A percentile compares a stretch with the other conserved stretches of the same genome.
phyloP scores from a whole-genome alignment of 2,329 filamentous ascomycete genomes.

The Ceratocystis colombiana region DNA sequence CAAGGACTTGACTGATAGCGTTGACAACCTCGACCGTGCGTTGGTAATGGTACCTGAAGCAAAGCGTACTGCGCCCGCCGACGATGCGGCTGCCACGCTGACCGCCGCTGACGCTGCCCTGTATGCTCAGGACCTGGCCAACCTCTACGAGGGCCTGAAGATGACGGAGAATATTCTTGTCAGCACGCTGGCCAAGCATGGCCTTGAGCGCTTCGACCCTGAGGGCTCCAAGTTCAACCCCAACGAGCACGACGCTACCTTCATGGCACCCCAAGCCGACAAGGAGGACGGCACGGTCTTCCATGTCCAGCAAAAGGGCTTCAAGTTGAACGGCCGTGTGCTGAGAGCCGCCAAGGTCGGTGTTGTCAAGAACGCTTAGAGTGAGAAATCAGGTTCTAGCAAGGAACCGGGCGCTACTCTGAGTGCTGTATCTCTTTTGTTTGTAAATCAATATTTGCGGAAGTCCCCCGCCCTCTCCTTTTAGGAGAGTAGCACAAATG shows the following conservation, averaged over 20 bases:
- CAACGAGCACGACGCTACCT: constrained; percentile 91
- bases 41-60: constrained; percentile 66
- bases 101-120: constrained; percentile 31
- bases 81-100: constrained; percentile 33
- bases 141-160: constrained; percentile 78
- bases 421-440: neutral
- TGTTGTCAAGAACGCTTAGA: constrained; percentile 71
- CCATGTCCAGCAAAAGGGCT: constrained; percentile 90
- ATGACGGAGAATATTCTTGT: constrained; percentile 91
- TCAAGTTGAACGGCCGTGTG: constrained; percentile 81
- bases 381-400: neutral
- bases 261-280: constrained; percentile 76
- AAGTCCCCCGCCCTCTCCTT: neutral
- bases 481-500: neutral
- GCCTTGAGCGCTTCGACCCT: constrained; percentile 80
- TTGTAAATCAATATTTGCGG: neutral
- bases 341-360: constrained; percentile 91
- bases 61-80: constrained; percentile 36
- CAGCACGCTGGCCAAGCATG: constrained; percentile 83
- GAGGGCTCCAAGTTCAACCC: constrained; percentile 83
- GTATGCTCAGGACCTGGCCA: constrained; percentile 59
- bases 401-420: neutral
- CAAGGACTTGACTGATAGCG: constrained; percentile 84
- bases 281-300: constrained; percentile 90
- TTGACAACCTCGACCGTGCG: constrained; percentile 96